These are phyloP conservation scores for Trichoderma asperelloides DNA, from an alignment of 495 filamentous ascomycete species.

Conservation along the genomic window DNA sequence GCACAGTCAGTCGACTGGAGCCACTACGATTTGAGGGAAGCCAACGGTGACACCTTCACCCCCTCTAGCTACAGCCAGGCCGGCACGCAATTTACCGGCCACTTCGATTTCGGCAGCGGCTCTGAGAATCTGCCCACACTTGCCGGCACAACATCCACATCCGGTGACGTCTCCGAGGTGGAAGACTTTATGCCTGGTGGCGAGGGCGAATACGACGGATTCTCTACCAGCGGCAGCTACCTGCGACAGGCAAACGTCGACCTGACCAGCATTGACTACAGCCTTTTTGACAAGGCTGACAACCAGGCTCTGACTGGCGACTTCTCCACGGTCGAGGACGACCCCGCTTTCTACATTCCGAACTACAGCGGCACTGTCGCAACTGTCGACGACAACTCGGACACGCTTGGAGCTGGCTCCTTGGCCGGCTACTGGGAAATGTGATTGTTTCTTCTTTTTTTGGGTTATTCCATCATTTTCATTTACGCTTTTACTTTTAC, in stretches of 20 bases:
- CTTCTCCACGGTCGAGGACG: conserved; percentile 24
- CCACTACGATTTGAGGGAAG: conserved; percentile 54
- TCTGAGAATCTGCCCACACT: conserved; percentile 45
- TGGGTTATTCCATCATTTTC: not conserved
- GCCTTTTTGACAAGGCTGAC: conserved; percentile 41
- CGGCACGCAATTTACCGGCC: conserved; percentile 52
- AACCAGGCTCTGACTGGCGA: conserved; percentile 20
- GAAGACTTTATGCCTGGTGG: conserved; percentile 54
- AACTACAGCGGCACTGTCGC: conserved; percentile 19
- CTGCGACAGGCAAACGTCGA: conserved; percentile 48
- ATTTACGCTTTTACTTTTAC: conserved; percentile 1
- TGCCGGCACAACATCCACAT: conserved; percentile 54
- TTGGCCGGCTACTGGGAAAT: conserved; percentile 1
- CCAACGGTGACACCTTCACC: conserved; percentile 42
- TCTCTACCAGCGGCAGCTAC: conserved; percentile 36
- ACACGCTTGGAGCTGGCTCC: conserved; percentile 10
- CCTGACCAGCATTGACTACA: conserved; percentile 50
- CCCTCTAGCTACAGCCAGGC: conserved; percentile 57
- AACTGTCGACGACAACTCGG: conserved; percentile 23
- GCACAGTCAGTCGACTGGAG: conserved; percentile 66
- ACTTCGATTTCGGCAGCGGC: conserved; percentile 51
- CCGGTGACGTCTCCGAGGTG: conserved; percentile 66
- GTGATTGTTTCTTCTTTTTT: not conserved
- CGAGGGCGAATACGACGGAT: conserved; percentile 47
- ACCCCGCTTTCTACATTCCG: conserved; percentile 24